Evolutionary conservation across 352 stramenopile genomes (phyloP).

Genomic region (Lagenidium sp.): DNA sequence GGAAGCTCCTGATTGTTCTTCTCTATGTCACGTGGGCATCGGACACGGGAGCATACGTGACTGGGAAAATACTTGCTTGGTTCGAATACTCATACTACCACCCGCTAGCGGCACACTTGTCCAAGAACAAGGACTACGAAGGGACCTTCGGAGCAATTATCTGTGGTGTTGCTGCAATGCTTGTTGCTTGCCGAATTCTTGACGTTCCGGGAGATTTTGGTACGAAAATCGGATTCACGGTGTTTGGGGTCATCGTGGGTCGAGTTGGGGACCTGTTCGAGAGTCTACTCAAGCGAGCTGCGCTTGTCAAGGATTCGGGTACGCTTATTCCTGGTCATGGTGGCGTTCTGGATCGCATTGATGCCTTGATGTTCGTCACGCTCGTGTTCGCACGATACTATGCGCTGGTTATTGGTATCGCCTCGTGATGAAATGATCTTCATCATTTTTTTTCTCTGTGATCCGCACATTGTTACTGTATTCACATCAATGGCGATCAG

Average conservation of each 20-base stretch:
- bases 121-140: conserved; percentile 96
- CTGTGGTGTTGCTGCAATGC: conserved; percentile 80
- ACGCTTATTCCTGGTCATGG: conserved; percentile 93
- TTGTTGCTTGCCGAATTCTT: conserved; percentile 54
- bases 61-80: conserved; percentile 77
- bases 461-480: too few species aligned
- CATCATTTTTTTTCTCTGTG: too few species aligned
- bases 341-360: conserved; percentile 91
- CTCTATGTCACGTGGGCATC: conserved; percentile 68
- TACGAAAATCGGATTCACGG: conserved; percentile 66
- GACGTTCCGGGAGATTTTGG: conserved; percentile 61
- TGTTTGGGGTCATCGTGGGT: conserved; percentile 90
- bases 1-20: conserved; percentile 54
- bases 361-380: conserved; percentile 90
- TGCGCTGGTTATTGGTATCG: conserved; percentile 8
- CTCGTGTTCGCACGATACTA: conserved; percentile 56
- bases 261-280: conserved; percentile 93
- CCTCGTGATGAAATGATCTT: too few species aligned
- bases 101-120: conserved; percentile 81
- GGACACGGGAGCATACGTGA: conserved; percentile 93
- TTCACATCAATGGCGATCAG: too few species aligned
- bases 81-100: conserved; percentile 80
- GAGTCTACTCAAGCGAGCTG: conserved; percentile 94
- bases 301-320: conserved; percentile 92
- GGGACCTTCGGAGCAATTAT: conserved; percentile 83